These are phyloP conservation scores for Calonectria henricotiae DNA, from an alignment of 2,329 filamentous ascomycete species.

Conservation along the genomic window DNA sequence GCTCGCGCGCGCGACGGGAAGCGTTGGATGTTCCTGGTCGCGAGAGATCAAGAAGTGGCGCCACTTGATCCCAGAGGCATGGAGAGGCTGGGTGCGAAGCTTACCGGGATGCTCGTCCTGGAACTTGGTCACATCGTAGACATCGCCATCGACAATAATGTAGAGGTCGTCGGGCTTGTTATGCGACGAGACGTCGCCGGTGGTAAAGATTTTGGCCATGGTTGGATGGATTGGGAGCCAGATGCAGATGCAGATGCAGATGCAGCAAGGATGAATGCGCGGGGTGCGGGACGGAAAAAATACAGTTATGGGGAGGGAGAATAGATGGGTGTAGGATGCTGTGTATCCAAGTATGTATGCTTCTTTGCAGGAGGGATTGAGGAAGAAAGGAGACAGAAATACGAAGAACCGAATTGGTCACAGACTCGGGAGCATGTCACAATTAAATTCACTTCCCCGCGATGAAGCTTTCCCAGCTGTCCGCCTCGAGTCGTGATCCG, in stretches of 20 bases:
- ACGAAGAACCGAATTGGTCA: conserved; percentile 7
- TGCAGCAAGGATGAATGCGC: conserved; percentile 11
- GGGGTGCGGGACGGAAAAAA: not conserved
- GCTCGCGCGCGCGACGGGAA: not conserved
- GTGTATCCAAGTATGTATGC: not conserved
- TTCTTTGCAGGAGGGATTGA: not conserved
- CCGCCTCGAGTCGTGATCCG: conserved; percentile 20
- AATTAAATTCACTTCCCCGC: conserved; percentile 27
- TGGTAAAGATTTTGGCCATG: conserved; percentile 92
- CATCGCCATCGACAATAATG: conserved; percentile 94
- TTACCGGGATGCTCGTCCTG: conserved; percentile 88
- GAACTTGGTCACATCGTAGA: conserved; percentile 94
- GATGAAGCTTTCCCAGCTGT: conserved; percentile 19
- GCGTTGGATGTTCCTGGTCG: not conserved
- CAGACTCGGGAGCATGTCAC: conserved; percentile 1
- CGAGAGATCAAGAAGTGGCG: not conserved
- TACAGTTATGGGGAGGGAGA: not conserved
- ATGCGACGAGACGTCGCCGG: conserved; percentile 90
- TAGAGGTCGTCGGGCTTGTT: conserved; percentile 90
- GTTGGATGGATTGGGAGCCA: conserved; percentile 48
- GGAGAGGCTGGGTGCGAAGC: conserved; percentile 42
- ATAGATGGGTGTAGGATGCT: not conserved
- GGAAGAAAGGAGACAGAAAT: not conserved
- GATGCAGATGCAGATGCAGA: not conserved
- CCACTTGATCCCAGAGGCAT: not conserved